Conservation (phyloP, 1,284 basidiomycete species). For the Papiliotrema fonsecae region DNA sequence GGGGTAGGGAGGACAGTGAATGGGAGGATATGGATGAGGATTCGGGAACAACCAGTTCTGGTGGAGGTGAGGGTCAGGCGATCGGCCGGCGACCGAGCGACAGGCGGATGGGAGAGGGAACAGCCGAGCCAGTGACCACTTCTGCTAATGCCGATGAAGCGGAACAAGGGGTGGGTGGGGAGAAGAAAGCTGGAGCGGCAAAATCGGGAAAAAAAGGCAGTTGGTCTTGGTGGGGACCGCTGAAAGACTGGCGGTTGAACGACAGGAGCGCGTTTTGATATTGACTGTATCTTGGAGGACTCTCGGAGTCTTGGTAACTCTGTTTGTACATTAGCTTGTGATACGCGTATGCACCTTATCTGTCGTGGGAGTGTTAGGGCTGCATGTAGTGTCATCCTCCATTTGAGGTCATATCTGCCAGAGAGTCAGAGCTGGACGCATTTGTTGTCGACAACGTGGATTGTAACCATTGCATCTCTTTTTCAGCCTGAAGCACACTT, state of each 20-base stretch:
- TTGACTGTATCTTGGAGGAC: no score
- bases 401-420: no score
- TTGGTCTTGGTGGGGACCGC: conserved; percentile 47
- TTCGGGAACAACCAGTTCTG: conserved; percentile 59
- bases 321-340: no score
- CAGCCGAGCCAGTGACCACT: no score
- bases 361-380: no score
- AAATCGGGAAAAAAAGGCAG: background rate
- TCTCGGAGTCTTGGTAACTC: no score
- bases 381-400: no score
- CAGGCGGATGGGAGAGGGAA: conserved; percentile 3
- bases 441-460: no score
- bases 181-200: conserved; percentile 4
- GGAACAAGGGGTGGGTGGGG: conserved; percentile 9
- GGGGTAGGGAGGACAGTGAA: conserved; percentile 5
- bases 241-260: conserved; percentile 39
- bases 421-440: no score
- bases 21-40: conserved; percentile 53
- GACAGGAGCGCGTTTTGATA: conserved; percentile 28
- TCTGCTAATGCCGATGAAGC: background rate
- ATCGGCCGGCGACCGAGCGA: conserved; percentile 1
- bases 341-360: no score
- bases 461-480: no score
- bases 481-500: no score
- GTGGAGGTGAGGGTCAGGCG: background rate